phyloP scores from a whole-genome alignment of 495 filamentous ascomycete genomes.

The Trichoderma orchidacearum region DNA sequence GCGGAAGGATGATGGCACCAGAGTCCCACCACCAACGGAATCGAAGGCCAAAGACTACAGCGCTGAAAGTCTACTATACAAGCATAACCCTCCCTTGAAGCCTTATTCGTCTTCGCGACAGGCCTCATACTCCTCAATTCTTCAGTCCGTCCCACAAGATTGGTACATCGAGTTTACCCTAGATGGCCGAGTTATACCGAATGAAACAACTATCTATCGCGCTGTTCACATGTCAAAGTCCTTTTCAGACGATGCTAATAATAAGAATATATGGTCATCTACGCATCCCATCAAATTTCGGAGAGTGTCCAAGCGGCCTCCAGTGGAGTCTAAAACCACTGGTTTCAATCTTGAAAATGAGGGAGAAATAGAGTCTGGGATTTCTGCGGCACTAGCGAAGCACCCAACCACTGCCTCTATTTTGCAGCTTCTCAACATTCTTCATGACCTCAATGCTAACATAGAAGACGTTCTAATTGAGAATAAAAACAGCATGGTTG shows the following conservation, averaged over 20 bases:
- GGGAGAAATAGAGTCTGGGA: conserved; percentile 32
- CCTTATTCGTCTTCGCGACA: conserved; percentile 37
- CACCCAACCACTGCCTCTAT: conserved; percentile 76
- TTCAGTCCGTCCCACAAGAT: conserved; percentile 69
- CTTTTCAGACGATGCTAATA: conserved; percentile 49
- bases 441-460: conserved; percentile 89
- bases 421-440: conserved; percentile 73
- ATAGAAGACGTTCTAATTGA: conserved; percentile 94
- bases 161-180: conserved; percentile 98
- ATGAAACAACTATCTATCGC: conserved; percentile 92
- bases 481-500: conserved; percentile 49
- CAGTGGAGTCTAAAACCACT: conserved; percentile 59
- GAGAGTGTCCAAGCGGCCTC: conserved; percentile 76
- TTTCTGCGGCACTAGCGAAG: conserved; percentile 75
- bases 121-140: conserved; percentile 71
- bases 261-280: conserved; percentile 74
- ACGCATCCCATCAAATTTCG: conserved; percentile 87
- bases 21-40: conserved; percentile 76
- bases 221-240: conserved; percentile 69
- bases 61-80: not conserved
- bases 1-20: conserved; percentile 89
- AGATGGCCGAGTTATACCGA: conserved; percentile 66
- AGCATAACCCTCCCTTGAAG: conserved; percentile 31
- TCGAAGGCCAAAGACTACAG: conserved; percentile 24
- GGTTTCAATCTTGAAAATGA: conserved; percentile 36